Evolutionary conservation across 305 asterid species (phyloP), one percentile per base, ranked within the genome.

Genomic region (Euphrasia arctica): DNA sequence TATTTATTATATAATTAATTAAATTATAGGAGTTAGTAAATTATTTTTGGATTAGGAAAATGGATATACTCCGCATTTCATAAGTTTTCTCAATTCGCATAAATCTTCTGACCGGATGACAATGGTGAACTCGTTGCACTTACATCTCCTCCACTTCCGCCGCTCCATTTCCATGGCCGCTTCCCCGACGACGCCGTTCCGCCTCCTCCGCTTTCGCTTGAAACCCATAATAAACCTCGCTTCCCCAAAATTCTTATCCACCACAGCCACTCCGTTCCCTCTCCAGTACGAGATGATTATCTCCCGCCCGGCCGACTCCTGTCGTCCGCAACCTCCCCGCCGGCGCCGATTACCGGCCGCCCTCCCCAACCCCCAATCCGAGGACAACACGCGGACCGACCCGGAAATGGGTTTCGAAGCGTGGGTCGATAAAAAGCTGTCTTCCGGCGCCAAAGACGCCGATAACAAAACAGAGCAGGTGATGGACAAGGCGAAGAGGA

Each of bases 211-310:
- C 71, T 59, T 50, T 4, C 66, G 32, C 54, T 14, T 68, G 5
- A 66, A 58, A n/a, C 78, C 68, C 36, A 5, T 60, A 1, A 31
- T 60, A 1, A 31, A 72, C 10, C 58, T 68, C 62, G 39, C 62
- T 47, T 58, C 63, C 50, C 25, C 72, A 3, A 70, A 64, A 25
- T 65, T 70, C 59, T 71, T 84, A 59, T 79, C 95, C 70, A 78
- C 85, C 76, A 77, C 91, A 22, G 78, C 84, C 67, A 92, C 98
- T 22, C 93, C 87, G 5, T 92, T 68, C 69, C 97, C 98, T 9
- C 84, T 83, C 49, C 97, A 89, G 63, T 89, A 89, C 77, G 97
- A 92, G 36, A 82, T 92, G 93, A 84, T 92, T 55, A 69, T 89
- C 63, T 79, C 96, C 76, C 92, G 91, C 76, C 98, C 97, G 29